Evolutionary conservation across 108 stramenopile genomes (phyloP).

Genomic region (Nitzschia inconspicua): DNA sequence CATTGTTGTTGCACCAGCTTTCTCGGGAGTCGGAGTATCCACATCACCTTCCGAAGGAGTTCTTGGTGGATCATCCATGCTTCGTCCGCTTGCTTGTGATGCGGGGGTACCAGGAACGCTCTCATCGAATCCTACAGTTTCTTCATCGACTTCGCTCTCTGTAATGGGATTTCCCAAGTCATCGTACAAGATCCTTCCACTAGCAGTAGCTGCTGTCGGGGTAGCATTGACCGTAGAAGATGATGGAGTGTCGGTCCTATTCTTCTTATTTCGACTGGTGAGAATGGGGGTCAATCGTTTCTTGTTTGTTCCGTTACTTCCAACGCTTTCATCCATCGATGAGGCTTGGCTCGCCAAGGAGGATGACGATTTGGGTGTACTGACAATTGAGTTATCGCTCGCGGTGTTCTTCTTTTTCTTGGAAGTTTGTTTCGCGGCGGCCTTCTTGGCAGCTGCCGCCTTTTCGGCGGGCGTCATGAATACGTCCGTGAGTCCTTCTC

Average conservation of each 20-base stretch:
- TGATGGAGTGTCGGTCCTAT: too few relatives aligned
- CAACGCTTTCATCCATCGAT: neutral
- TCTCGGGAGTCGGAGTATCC: too few relatives aligned
- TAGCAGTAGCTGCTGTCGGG: neutral
- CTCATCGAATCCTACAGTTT: too few relatives aligned
- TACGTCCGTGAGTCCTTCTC: neutral
- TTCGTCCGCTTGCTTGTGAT: neutral
- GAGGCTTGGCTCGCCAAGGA: neutral
- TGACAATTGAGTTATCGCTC: too few relatives aligned
- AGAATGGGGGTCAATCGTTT: too few relatives aligned
- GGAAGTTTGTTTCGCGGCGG: too few relatives aligned
- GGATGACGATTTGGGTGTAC: neutral
- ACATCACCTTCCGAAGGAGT: too few relatives aligned
- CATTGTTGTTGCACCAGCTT: too few relatives aligned
- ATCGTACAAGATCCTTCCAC: slow-evolving; percentile 17
- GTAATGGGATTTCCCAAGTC: slow-evolving; percentile 32
- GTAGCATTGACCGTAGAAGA: too few relatives aligned
- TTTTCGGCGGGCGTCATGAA: neutral
- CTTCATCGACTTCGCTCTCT: too few relatives aligned
- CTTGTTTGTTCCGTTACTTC: neutral
- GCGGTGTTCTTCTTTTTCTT: neutral
- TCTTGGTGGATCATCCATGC: too few relatives aligned
- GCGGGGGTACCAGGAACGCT: neutral
- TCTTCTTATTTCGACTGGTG: neutral
- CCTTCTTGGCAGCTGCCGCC: neutral